Evolutionary conservation across 192 early-diverging fungal species (phyloP).

Genomic region (Piromyces finnis): DNA sequence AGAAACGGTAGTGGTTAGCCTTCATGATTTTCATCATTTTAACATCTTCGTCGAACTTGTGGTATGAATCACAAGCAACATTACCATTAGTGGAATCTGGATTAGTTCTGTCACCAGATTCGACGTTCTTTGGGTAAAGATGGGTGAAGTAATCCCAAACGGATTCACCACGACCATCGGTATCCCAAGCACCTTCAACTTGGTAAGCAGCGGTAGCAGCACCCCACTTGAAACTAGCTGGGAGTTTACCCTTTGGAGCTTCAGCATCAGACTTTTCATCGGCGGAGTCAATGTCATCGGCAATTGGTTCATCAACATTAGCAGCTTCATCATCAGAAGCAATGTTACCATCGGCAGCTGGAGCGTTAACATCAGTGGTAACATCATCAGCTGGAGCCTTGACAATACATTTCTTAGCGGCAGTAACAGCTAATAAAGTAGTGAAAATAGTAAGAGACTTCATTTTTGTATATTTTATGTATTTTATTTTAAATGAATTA

Average conservation of each 20-base stretch:
- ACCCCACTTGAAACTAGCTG: slow-evolving; percentile 1
- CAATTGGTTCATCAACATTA: background rate
- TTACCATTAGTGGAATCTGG: slow-evolving; percentile 10
- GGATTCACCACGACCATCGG: slow-evolving; percentile 15
- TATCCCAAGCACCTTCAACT: slow-evolving; percentile 20
- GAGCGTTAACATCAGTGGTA: background rate
- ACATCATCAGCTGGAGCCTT: background rate
- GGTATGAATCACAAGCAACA: slow-evolving; percentile 13
- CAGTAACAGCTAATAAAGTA: background rate
- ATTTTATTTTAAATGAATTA: too few relatives aligned
- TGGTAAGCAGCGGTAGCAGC: slow-evolving; percentile 16
- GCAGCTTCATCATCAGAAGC: background rate
- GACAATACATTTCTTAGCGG: background rate
- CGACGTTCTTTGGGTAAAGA: background rate
- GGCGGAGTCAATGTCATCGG: background rate
- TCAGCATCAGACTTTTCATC: background rate
- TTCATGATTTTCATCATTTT: slow-evolving; percentile 9
- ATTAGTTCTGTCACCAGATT: slow-evolving; percentile 1
- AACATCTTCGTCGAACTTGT: slow-evolving; percentile 11
- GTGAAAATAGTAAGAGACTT: background rate
- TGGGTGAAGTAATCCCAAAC: slow-evolving; percentile 17
- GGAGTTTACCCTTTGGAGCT: background rate
- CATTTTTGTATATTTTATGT: too few relatives aligned
- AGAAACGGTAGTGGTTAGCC: slow-evolving; percentile 17
- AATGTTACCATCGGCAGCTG: background rate